Evolutionary conservation across 2,329 filamentous ascomycete species (phyloP).

Genomic region (Colletotrichum sidae): DNA sequence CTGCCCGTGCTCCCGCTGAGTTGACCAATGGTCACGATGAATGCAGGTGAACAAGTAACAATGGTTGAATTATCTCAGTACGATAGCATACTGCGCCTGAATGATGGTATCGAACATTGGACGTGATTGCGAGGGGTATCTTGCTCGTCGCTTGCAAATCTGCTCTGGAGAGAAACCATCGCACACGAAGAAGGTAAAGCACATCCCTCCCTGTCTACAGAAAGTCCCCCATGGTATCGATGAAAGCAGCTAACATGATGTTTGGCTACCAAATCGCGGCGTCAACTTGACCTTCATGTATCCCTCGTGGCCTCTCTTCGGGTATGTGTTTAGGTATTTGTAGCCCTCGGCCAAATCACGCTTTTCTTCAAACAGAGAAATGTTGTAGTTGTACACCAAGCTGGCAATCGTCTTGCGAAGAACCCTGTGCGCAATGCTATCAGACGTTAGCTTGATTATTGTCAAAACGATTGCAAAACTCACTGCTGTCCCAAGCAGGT

Average conservation of each 20-base stretch:
- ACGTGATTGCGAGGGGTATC: no score
- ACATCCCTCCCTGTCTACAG: no score
- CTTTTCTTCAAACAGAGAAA: constrained; percentile 32
- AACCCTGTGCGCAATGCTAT: constrained; percentile 35
- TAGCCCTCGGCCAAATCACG: constrained; percentile 18
- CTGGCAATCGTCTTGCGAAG: constrained; percentile 36
- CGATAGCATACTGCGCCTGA: not conserved
- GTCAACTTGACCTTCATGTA: constrained; percentile 29
- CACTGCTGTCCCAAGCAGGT: constrained; percentile 39
- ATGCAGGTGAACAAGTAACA: no score
- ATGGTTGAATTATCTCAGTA: no score
- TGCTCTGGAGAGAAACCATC: no score
- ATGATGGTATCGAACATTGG: no score
- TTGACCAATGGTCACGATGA: no score
- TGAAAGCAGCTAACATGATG: constrained; percentile 8
- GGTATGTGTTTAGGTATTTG: constrained; percentile 34
- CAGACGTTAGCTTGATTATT: not conserved
- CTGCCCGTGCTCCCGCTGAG: constrained; percentile 43
- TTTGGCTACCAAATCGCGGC: constrained; percentile 12
- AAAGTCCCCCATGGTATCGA: no score
- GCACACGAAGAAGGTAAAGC: no score
- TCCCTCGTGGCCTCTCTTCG: constrained; percentile 32
- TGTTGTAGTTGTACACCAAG: constrained; percentile 36
- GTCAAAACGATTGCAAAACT: not conserved
- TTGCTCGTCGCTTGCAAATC: no score